Percentiles rank a stretch among this genome's conserved stretches.
phyloP scores from a whole-genome alignment of 2,329 filamentous ascomycete species.

The Fusarium phyllophilum region DNA sequence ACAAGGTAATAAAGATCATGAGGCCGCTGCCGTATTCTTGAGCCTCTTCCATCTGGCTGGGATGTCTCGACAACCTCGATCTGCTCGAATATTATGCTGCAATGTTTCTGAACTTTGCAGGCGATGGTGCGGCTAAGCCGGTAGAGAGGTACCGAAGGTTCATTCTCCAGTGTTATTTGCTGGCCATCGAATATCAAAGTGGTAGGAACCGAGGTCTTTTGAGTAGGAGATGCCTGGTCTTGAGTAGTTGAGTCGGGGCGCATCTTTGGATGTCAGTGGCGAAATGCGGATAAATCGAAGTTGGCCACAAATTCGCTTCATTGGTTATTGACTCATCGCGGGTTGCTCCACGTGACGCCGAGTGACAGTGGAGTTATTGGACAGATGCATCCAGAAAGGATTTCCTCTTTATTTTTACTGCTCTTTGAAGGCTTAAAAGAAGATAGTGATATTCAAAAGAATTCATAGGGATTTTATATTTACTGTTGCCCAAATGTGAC shows the following conservation, averaged over 20 bases:
- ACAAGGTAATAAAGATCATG: slow-evolving; percentile 27
- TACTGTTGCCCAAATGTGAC: neutral
- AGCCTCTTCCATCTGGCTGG: neutral
- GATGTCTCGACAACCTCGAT: neutral
- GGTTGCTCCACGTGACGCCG: neutral
- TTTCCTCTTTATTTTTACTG: rapidly evolving
- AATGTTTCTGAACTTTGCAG: neutral
- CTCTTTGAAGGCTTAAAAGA: rapidly evolving
- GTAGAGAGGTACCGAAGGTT: slow-evolving; percentile 9
- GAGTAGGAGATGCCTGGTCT: neutral
- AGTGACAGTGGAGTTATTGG: neutral
- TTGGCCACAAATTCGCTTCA: neutral
- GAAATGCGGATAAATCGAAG: neutral
- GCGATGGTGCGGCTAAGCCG: slow-evolving; percentile 14
- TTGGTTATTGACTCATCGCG: neutral
- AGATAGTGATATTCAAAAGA: too few relatives aligned
- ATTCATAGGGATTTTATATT: too few relatives aligned
- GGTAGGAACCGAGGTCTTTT: rapidly evolving
- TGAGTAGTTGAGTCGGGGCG: neutral
- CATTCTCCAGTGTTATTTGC: neutral
- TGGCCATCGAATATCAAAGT: slow-evolving; percentile 21
- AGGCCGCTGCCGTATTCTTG: neutral
- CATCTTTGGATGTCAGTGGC: neutral
- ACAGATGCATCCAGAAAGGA: neutral
- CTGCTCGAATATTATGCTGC: slow-evolving; percentile 21